Conservation (phyloP, 331 rosid species). For the Saraca asoca region DNA sequence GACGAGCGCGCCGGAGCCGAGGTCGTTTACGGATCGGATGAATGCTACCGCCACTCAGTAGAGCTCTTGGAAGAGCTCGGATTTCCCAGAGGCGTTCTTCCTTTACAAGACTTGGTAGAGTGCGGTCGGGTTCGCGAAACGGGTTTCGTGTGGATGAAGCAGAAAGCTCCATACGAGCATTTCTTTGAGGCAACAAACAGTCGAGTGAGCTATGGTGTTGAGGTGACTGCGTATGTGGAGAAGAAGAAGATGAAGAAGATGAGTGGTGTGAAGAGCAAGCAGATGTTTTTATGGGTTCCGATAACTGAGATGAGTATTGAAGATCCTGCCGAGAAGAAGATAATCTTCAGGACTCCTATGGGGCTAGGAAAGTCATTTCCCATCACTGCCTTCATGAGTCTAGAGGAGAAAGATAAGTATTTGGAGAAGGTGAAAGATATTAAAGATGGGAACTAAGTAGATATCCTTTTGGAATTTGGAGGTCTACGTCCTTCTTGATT, state of each 20-base stretch:
- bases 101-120: conserved; percentile 67
- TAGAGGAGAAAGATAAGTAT: conserved; percentile 53
- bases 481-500: too few species aligned
- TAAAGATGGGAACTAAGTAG: too few species aligned
- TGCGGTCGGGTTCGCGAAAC: conserved; percentile 77
- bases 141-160: conserved; percentile 88
- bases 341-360: conserved; percentile 64
- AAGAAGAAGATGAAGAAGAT: conserved; percentile 77
- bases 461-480: too few species aligned
- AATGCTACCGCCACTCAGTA: conserved; percentile 53
- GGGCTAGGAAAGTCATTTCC: conserved; percentile 79
- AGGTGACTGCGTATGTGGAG: conserved; percentile 77
- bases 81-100: conserved; percentile 77
- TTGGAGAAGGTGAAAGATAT: conserved; percentile 19
- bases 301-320: conserved; percentile 72
- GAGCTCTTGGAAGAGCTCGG: conserved; percentile 71
- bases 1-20: conserved; percentile 68
- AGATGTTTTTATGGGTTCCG: conserved; percentile 74
- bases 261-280: conserved; percentile 79
- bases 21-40: conserved; percentile 63
- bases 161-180: conserved; percentile 68
- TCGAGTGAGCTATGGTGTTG: conserved; percentile 59
- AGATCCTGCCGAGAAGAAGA: conserved; percentile 47
- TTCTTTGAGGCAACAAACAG: conserved; percentile 52
- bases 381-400: conserved; percentile 60